These are phyloP conservation scores for Trichoderma hamatum DNA, from an alignment of 2,329 filamentous ascomycete genomes.

Conservation along the genomic window DNA sequence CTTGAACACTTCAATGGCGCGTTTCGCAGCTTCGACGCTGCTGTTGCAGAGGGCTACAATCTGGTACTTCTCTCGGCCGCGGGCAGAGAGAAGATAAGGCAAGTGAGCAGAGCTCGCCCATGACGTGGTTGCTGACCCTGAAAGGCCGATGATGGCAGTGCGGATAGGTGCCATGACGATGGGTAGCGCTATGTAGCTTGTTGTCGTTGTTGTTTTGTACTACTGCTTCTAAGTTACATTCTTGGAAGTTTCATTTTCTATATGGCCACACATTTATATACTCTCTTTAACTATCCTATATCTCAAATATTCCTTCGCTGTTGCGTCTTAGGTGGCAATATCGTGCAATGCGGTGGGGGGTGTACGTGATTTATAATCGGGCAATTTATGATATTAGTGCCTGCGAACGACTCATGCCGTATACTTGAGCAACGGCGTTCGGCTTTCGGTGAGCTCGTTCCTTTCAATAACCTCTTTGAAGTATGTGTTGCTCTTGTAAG, in stretches of 20 bases:
- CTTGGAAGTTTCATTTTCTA: neutral
- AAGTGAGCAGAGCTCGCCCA: slow-evolving; percentile 62
- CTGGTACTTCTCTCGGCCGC: slow-evolving; percentile 47
- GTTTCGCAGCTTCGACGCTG: slow-evolving; percentile 47
- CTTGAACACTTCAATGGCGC: slow-evolving; percentile 48
- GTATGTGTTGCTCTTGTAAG: neutral
- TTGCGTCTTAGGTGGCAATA: slow-evolving; percentile 2
- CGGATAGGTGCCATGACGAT: slow-evolving; percentile 53
- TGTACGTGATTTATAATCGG: slow-evolving; percentile 17
- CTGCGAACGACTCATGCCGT: neutral
- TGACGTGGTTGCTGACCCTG: slow-evolving; percentile 51
- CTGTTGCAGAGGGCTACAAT: slow-evolving; percentile 59
- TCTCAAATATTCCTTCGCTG: neutral
- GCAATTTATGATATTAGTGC: slow-evolving; percentile 5
- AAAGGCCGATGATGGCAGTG: slow-evolving; percentile 62
- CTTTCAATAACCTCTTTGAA: neutral
- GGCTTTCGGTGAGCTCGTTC: neutral
- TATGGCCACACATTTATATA: neutral
- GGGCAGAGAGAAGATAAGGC: slow-evolving; percentile 58
- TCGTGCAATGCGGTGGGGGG: slow-evolving; percentile 16
- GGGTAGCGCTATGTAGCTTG: neutral
- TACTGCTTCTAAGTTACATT: neutral
- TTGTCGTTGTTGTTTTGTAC: neutral
- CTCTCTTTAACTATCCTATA: neutral
- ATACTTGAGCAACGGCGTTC: neutral